These are phyloP conservation scores for Gyrodon lividus DNA, from an alignment of 768 basidiomycete species.

Conservation along the genomic window DNA sequence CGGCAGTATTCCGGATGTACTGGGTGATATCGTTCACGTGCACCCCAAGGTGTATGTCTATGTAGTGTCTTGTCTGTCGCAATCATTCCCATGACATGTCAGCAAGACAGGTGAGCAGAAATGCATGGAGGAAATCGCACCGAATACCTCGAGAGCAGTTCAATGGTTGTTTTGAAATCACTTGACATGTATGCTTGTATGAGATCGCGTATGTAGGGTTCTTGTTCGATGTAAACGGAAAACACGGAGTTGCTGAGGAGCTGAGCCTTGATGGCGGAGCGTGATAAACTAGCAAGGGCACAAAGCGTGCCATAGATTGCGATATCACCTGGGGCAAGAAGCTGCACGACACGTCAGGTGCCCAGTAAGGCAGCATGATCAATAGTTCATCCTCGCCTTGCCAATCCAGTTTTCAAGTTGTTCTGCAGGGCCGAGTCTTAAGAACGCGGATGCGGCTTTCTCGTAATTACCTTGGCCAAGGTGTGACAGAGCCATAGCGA, in stretches of 20 bases:
- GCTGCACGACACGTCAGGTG: constrained; percentile 36
- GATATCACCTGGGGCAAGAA: constrained; percentile 79
- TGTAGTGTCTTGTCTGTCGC: constrained; percentile 67
- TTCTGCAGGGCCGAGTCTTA: constrained; percentile 63
- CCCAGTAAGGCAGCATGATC: neutral
- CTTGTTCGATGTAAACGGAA: constrained; percentile 77
- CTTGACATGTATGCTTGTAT: constrained; percentile 84
- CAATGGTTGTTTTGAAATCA: constrained; percentile 81
- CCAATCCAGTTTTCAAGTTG: constrained; percentile 79
- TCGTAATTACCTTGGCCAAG: constrained; percentile 74
- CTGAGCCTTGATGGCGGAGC: constrained; percentile 66
- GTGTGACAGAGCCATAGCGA: constrained; percentile 75
- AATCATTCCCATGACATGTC: neutral
- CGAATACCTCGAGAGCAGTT: constrained; percentile 69
- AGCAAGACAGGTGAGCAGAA: neutral
- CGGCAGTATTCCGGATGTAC: constrained; percentile 72
- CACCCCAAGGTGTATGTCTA: constrained; percentile 73
- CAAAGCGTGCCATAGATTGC: constrained; percentile 86
- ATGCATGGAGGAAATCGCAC: constrained; percentile 38
- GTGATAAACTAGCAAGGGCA: constrained; percentile 73
- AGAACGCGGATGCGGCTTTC: constrained; percentile 73
- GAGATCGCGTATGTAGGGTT: constrained; percentile 83
- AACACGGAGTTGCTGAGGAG: constrained; percentile 71
- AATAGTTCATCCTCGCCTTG: constrained; percentile 44
- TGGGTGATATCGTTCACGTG: constrained; percentile 67